Evolutionary conservation across 257 asterid genomes (phyloP).

Genomic region (Verbascum thapsus): DNA sequence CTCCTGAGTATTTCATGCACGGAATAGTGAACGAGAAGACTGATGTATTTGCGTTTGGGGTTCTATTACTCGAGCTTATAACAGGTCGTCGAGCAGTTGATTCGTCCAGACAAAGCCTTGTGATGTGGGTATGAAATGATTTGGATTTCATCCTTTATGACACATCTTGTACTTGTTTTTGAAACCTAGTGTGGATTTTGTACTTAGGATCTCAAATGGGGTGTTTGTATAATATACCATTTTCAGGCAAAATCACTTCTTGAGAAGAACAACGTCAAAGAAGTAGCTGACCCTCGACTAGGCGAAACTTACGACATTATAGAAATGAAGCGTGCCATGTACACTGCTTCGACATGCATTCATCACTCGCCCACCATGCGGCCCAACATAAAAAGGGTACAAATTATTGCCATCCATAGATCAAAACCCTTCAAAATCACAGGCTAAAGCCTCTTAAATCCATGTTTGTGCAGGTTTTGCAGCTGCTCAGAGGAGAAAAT

Average conservation of each 20-base stretch:
- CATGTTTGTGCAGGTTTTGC: slow-evolving; percentile 53
- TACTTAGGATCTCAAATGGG: too few relatives aligned
- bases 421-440: too few relatives aligned
- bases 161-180: too few relatives aligned
- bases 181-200: too few relatives aligned
- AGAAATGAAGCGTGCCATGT: slow-evolving; percentile 79
- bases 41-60: slow-evolving; percentile 96
- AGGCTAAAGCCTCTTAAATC: too few relatives aligned
- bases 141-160: too few relatives aligned
- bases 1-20: slow-evolving; percentile 98
- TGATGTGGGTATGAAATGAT: slow-evolving; percentile 72
- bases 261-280: slow-evolving; percentile 62
- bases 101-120: slow-evolving; percentile 87
- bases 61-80: slow-evolving; percentile 82
- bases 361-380: slow-evolving; percentile 72
- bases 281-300: slow-evolving; percentile 72
- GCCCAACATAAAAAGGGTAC: slow-evolving; percentile 82
- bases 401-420: too few relatives aligned
- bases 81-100: slow-evolving; percentile 96
- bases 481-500: slow-evolving; percentile 64
- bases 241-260: slow-evolving; percentile 79
- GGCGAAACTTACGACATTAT: slow-evolving; percentile 43
- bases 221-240: too few relatives aligned
- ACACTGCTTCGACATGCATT: slow-evolving; percentile 71
- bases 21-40: slow-evolving; percentile 89